A percentile compares a stretch with the other conserved stretches of the same genome.
Conservation (phyloP, 257 asterid species). For the Gentiana macrophylla region DNA sequence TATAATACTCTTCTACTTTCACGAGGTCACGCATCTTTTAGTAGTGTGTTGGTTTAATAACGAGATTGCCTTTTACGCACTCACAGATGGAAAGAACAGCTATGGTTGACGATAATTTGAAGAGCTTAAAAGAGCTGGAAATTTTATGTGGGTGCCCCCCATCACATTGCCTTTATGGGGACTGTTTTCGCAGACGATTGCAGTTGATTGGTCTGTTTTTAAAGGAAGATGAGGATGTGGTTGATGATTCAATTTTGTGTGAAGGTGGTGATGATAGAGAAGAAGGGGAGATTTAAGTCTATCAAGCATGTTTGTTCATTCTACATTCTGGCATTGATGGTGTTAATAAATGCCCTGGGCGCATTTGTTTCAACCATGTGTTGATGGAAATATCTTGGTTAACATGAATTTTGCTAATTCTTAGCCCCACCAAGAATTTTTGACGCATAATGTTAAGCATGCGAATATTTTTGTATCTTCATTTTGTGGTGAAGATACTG, state of each 20-base stretch:
- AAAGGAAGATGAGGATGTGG: conserved; percentile 30
- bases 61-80: neutral
- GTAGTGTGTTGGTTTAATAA: neutral
- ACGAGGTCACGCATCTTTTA: neutral
- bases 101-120: conserved; percentile 24
- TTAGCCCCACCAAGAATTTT: too few species aligned
- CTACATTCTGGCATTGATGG: neutral
- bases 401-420: too few species aligned
- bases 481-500: too few species aligned
- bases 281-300: conserved; percentile 44
- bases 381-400: too few species aligned
- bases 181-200: conserved; percentile 18
- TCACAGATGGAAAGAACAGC: conserved; percentile 45
- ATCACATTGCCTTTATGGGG: neutral
- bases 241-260: conserved; percentile 17
- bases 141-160: conserved; percentile 21
- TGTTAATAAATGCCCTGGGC: neutral
- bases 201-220: conserved; percentile 42
- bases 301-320: conserved; percentile 2
- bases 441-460: too few species aligned
- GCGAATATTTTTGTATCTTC: too few species aligned
- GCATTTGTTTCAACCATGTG: too few species aligned
- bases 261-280: conserved; percentile 25
- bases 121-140: conserved; percentile 36
- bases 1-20: neutral